phyloP scores from a whole-genome alignment of 768 basidiomycete genomes.

The Podaxis mareebaensis region DNA sequence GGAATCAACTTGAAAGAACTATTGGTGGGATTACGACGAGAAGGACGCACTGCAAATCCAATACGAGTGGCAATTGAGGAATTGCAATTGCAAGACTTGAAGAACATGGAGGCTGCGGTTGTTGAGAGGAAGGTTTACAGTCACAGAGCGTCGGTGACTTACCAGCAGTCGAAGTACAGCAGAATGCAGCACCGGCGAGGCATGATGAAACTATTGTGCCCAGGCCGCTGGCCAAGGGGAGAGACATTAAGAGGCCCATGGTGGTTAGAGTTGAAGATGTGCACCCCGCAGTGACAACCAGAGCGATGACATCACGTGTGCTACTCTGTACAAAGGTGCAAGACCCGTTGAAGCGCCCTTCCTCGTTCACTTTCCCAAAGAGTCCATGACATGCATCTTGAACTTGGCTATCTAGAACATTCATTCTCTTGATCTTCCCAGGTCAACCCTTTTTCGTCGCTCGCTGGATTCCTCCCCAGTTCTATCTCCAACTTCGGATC shows the following conservation, averaged over 20 bases:
- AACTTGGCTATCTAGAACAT: not conserved
- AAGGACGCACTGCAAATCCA: slow-evolving; percentile 37
- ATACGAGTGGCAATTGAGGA: slow-evolving; percentile 97
- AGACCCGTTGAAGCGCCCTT: too few relatives aligned
- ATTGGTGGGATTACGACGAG: not conserved
- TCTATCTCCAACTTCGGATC: not conserved
- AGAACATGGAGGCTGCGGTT: slow-evolving; percentile 84
- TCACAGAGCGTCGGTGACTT: slow-evolving; percentile 22
- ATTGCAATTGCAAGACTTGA: slow-evolving; percentile 98
- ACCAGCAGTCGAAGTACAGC: slow-evolving; percentile 86
- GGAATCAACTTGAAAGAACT: too few relatives aligned
- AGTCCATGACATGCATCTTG: not conserved
- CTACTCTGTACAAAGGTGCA: too few relatives aligned
- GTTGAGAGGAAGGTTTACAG: slow-evolving; percentile 13
- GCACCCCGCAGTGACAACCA: not conserved
- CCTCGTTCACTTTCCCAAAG: not conserved
- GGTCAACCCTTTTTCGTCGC: not conserved
- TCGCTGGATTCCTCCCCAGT: not conserved
- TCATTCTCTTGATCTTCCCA: not conserved
- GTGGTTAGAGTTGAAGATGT: slow-evolving; percentile 12
- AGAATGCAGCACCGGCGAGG: slow-evolving; percentile 80
- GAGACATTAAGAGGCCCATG: slow-evolving; percentile 77
- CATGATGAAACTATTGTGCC: slow-evolving; percentile 81
- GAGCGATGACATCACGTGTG: slow-evolving; percentile 10
- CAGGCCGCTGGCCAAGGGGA: slow-evolving; percentile 69